Evolutionary conservation across 2,329 filamentous ascomycete species (phyloP).

Genomic region (Leptographium flavum): DNA sequence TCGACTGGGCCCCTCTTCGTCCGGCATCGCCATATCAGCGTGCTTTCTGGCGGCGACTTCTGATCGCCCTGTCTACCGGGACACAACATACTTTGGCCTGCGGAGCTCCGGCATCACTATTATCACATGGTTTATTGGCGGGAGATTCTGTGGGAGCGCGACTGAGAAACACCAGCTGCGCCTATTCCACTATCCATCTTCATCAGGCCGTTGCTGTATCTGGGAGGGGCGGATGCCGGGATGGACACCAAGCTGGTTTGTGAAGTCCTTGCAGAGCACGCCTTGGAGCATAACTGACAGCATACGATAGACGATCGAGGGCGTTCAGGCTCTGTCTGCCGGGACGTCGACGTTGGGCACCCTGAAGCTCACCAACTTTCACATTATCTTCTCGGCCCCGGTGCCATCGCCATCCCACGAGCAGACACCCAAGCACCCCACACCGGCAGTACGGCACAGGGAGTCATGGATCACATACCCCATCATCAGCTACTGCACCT

Average conservation of each 20-base stretch:
- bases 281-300: not conserved
- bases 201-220: not conserved
- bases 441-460: constrained; percentile 20
- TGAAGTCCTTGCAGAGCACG: not conserved
- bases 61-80: no score
- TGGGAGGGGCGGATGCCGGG: not conserved
- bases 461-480: constrained; percentile 93
- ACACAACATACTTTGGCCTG: not conserved
- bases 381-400: constrained; percentile 39
- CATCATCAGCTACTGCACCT: constrained; percentile 69
- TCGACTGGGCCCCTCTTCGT: not conserved
- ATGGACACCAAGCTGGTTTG: constrained; percentile 1
- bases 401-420: constrained; percentile 15
- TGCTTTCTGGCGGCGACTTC: not conserved
- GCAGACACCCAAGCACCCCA: constrained; percentile 10
- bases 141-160: not conserved
- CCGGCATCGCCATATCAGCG: not conserved
- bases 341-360: constrained; percentile 42
- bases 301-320: constrained; percentile 31
- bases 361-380: constrained; percentile 48
- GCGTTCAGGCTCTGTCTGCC: constrained; percentile 45
- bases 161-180: not conserved
- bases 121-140: not conserved
- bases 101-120: not conserved
- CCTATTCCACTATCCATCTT: not conserved